Evolutionary conservation across 495 filamentous ascomycete species (phyloP).

Genomic region (Eremomyces bilateralis): DNA sequence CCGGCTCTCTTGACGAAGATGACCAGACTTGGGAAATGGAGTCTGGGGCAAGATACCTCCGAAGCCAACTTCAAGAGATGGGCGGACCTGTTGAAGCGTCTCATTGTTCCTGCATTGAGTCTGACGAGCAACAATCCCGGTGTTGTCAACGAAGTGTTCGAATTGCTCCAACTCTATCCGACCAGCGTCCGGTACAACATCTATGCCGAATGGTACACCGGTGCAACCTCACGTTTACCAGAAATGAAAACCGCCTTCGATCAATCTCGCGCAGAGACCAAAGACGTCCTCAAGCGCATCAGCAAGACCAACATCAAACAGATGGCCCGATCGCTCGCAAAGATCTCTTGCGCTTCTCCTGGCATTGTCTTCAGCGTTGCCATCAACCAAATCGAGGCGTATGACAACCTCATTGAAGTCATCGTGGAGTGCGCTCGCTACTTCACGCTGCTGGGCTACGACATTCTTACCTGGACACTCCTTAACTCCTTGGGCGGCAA

Average conservation of each 20-base stretch:
- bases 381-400: constrained; percentile 68
- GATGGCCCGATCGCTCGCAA: constrained; percentile 71
- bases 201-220: constrained; percentile 80
- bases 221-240: constrained; percentile 48
- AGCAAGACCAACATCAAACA: constrained; percentile 62
- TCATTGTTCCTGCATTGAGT: constrained; percentile 68
- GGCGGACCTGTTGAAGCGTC: constrained; percentile 57
- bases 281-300: constrained; percentile 61
- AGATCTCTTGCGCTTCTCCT: constrained; percentile 66
- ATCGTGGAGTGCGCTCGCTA: constrained; percentile 86
- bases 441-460: constrained; percentile 79
- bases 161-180: constrained; percentile 56
- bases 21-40: constrained; percentile 57
- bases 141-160: constrained; percentile 65
- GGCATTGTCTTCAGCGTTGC: constrained; percentile 80
- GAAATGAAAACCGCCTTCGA: constrained; percentile 65
- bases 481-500: constrained; percentile 57
- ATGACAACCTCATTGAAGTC: constrained; percentile 78
- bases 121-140: constrained; percentile 63
- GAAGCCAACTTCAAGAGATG: constrained; percentile 46
- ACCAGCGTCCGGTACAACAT: constrained; percentile 62
- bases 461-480: constrained; percentile 77
- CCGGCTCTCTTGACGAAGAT: constrained; percentile 55
- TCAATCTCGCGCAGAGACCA: constrained; percentile 51
- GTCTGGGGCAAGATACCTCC: constrained; percentile 45